These are phyloP conservation scores for Yamadazyma philogaea DNA, from an alignment of 805 yeast species.

Conservation along the genomic window DNA sequence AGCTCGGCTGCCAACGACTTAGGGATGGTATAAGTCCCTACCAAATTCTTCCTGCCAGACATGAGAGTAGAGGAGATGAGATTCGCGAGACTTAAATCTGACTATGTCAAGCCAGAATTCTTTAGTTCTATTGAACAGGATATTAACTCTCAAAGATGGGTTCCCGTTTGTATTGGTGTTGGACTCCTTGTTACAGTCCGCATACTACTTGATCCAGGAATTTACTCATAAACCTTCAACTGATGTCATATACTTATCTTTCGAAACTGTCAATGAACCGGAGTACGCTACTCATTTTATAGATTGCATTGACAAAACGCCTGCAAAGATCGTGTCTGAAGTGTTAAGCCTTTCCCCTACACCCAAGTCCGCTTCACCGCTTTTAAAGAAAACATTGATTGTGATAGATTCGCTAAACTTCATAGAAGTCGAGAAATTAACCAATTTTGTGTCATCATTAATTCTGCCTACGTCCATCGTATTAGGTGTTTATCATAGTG, in stretches of 20 bases:
- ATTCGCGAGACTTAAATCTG: constrained; percentile 5
- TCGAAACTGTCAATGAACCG: constrained; percentile 61
- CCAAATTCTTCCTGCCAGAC: constrained; percentile 19
- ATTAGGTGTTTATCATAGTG: constrained; percentile 36
- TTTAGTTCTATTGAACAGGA: constrained; percentile 58
- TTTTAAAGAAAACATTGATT: constrained; percentile 13
- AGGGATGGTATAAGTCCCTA: constrained; percentile 32
- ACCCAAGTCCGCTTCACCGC: not conserved
- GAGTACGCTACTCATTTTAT: constrained; percentile 46
- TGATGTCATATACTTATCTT: constrained; percentile 57
- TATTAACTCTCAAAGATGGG: constrained; percentile 65
- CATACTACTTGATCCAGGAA: constrained; percentile 55
- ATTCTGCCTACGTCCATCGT: constrained; percentile 31
- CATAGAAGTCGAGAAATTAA: constrained; percentile 43
- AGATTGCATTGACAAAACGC: constrained; percentile 32
- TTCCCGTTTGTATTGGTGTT: constrained; percentile 69
- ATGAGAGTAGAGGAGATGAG: constrained; percentile 9
- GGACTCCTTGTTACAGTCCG: constrained; percentile 72
- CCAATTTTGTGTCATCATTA: constrained; percentile 48
- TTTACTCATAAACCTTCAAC: constrained; percentile 41
- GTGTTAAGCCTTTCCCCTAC: constrained; percentile 1
- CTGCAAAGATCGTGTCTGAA: not conserved
- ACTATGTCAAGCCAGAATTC: constrained; percentile 16
- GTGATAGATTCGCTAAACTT: constrained; percentile 66
- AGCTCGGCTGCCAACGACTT: constrained; percentile 25